Percentiles rank a stretch among this genome's conserved stretches.
Evolutionary conservation across 2,329 filamentous ascomycete species (phyloP).

Genomic region (Fusarium austroafricanum): DNA sequence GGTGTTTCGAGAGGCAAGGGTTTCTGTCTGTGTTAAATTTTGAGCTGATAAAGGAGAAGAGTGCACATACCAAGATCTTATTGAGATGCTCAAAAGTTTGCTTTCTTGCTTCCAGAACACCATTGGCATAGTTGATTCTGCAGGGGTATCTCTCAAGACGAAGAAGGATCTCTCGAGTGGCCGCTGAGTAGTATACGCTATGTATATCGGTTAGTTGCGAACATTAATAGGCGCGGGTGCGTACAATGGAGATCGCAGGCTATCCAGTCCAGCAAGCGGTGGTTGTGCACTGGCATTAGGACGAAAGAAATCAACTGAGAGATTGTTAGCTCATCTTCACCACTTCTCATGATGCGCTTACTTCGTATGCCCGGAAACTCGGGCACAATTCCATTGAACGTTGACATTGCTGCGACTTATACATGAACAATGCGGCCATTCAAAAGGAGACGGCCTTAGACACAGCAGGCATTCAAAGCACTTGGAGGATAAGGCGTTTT

Average conservation of each 20-base stretch:
- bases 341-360: conserved; percentile 41
- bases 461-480: background rate
- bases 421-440: background rate
- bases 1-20: conserved; percentile 85
- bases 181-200: conserved; percentile 86
- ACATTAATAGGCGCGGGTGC: conserved; percentile 11
- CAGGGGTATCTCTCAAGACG: conserved; percentile 82
- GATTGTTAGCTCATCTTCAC: background rate
- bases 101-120: conserved; percentile 78
- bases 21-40: conserved; percentile 62
- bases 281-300: conserved; percentile 63
- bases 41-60: fast-evolving
- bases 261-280: conserved; percentile 82
- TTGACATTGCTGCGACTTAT: conserved; percentile 69
- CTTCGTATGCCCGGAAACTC: conserved; percentile 85
- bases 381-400: conserved; percentile 76
- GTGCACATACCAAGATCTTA: conserved; percentile 67
- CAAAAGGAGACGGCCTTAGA: background rate
- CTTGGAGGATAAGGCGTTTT: background rate
- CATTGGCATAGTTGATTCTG: conserved; percentile 82
- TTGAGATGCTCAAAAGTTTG: conserved; percentile 82
- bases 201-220: background rate
- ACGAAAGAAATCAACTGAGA: conserved; percentile 83
- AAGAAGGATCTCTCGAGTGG: conserved; percentile 83
- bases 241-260: conserved; percentile 78